Conservation (phyloP, 176 grass and related monocot species). For the Saccharum spontaneum region DNA sequence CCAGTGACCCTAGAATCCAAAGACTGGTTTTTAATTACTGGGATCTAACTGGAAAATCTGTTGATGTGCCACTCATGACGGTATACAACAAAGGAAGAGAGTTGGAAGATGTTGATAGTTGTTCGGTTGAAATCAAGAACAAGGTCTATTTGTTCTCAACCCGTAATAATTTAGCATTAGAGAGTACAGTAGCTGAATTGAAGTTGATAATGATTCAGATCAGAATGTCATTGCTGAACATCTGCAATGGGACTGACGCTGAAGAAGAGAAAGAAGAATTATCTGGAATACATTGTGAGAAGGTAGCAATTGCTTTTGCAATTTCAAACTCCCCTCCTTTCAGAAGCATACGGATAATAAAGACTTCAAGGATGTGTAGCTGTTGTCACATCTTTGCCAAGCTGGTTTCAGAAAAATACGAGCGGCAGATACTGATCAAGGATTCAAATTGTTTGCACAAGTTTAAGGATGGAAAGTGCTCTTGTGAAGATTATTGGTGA, state of each 20-base stretch:
- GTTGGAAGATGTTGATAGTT: constrained; percentile 37
- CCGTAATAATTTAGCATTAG: constrained; percentile 29
- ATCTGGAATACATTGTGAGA: constrained; percentile 53
- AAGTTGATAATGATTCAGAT: constrained; percentile 37
- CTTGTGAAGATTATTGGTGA: constrained; percentile 75
- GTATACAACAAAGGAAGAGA: constrained; percentile 36
- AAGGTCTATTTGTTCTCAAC: constrained; percentile 56
- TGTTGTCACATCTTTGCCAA: constrained; percentile 58
- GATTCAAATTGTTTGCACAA: constrained; percentile 72
- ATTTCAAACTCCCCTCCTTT: constrained; percentile 51
- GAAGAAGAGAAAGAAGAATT: constrained; percentile 57
- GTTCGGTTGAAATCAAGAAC: constrained; percentile 53
- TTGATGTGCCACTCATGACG: constrained; percentile 36
- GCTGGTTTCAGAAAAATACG: constrained; percentile 56
- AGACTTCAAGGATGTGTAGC: constrained; percentile 54
- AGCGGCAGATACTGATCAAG: constrained; percentile 61
- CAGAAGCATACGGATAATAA: constrained; percentile 58
- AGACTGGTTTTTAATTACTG: constrained; percentile 45
- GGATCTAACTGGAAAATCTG: constrained; percentile 40
- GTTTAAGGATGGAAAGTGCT: constrained; percentile 63
- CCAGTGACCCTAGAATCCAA: constrained; percentile 43
- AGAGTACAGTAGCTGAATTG: constrained; percentile 30
- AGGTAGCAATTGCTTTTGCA: constrained; percentile 61
- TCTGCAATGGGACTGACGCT: constrained; percentile 25
- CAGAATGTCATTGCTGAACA: constrained; percentile 15